A percentile compares a stretch with the other conserved stretches of the same genome.
Conservation (phyloP, 129 eudicot species). For the Escallonia rubra region DNA sequence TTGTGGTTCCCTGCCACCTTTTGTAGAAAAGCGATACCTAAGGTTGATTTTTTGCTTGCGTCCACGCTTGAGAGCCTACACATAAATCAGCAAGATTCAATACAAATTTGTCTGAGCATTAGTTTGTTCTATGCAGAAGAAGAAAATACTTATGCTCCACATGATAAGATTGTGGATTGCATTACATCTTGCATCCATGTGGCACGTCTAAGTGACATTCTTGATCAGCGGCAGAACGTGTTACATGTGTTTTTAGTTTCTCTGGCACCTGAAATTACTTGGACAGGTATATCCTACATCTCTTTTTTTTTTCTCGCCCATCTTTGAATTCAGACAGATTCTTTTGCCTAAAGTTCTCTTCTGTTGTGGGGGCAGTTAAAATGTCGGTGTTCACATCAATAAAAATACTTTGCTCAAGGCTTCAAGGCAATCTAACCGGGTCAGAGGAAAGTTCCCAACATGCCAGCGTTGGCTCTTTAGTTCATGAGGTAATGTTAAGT, state of each 20-base stretch:
- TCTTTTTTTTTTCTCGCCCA: not conserved
- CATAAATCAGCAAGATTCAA: no score
- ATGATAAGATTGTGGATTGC: slow-evolving; percentile 66
- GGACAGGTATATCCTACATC: slow-evolving; percentile 55
- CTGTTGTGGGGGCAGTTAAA: slow-evolving; percentile 53
- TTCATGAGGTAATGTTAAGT: slow-evolving; percentile 54
- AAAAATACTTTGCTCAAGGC: slow-evolving; percentile 64
- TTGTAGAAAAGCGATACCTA: no score
- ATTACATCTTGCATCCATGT: slow-evolving; percentile 59
- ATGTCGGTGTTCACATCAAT: slow-evolving; percentile 62
- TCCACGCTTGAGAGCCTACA: no score
- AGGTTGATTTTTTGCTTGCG: no score
- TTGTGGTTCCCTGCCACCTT: no score
- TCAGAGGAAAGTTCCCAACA: slow-evolving; percentile 19
- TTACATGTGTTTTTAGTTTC: slow-evolving; percentile 42
- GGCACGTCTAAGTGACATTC: slow-evolving; percentile 59
- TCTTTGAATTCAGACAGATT: not conserved
- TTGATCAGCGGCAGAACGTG: slow-evolving; percentile 51
- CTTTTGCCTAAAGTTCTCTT: slow-evolving; percentile 13
- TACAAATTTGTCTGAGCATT: slow-evolving; percentile 1
- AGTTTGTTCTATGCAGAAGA: slow-evolving; percentile 40
- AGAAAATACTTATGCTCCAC: slow-evolving; percentile 47
- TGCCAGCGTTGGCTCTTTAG: slow-evolving; percentile 32
- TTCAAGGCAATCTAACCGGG: slow-evolving; percentile 24
- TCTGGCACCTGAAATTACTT: slow-evolving; percentile 58